Evolutionary conservation across 1,139 yeast species (phyloP).

Genomic region (Candida mesenterica): DNA sequence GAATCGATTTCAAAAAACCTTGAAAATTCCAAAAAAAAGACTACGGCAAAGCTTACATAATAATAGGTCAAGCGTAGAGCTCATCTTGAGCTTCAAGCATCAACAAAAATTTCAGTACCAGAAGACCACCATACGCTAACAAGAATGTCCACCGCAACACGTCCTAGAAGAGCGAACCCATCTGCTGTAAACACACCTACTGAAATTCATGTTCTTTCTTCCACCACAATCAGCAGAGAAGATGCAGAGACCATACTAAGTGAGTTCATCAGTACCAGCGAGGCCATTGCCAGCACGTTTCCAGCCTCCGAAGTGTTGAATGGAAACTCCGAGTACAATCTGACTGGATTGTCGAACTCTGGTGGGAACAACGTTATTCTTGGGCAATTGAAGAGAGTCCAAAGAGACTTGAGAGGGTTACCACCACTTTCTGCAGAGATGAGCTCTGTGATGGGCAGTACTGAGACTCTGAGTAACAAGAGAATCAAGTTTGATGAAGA

Average conservation of each 20-base stretch:
- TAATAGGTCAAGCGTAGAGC: too few relatives aligned
- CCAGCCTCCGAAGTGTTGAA: constrained; percentile 10
- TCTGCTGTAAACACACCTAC: constrained; percentile 52
- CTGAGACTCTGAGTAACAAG: constrained; percentile 12
- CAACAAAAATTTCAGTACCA: too few relatives aligned
- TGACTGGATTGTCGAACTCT: constrained; percentile 23
- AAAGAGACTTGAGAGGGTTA: constrained; percentile 70
- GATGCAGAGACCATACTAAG: constrained; percentile 48
- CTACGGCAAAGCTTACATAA: too few relatives aligned
- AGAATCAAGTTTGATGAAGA: constrained; percentile 26
- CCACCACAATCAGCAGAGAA: constrained; percentile 30
- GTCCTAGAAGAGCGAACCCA: constrained; percentile 37
- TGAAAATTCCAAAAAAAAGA: too few relatives aligned
- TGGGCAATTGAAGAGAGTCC: constrained; percentile 65
- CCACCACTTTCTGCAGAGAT: constrained; percentile 52
- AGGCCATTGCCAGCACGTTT: constrained; percentile 14
- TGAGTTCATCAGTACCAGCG: constrained; percentile 43
- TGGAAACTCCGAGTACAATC: constrained; percentile 9
- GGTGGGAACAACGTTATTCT: constrained; percentile 34
- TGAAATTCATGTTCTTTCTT: constrained; percentile 35
- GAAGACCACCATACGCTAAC: too few relatives aligned
- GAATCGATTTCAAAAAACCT: too few relatives aligned
- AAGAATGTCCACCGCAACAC: constrained; percentile 8
- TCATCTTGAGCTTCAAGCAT: too few relatives aligned
- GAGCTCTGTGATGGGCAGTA: constrained; percentile 10